Evolutionary conservation across 345 rosid genomes (phyloP).

Genomic region (Orychophragmus violaceus): DNA sequence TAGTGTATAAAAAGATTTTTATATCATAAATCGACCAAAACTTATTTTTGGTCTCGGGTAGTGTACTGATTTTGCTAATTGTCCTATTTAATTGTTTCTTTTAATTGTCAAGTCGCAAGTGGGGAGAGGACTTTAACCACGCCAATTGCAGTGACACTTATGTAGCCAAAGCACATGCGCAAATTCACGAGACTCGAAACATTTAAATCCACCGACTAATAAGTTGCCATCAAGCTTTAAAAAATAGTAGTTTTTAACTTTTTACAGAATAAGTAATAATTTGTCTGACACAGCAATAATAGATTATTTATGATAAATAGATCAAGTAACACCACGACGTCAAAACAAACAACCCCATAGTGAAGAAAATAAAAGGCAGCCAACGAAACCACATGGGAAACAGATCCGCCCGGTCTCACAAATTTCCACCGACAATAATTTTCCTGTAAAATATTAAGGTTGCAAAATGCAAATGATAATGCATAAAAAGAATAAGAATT

Average conservation of each 20-base stretch:
- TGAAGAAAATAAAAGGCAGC: neutral
- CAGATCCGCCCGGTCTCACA: slow-evolving; percentile 1
- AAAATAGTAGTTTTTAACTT: neutral
- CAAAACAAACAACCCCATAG: neutral
- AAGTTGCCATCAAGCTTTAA: neutral
- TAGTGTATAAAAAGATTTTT: too few relatives aligned
- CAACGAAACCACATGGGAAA: slow-evolving; percentile 17
- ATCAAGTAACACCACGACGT: neutral
- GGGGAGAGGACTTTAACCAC: neutral
- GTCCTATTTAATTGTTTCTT: neutral
- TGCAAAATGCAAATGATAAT: too few relatives aligned
- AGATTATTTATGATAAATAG: neutral
- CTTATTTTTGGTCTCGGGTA: too few relatives aligned
- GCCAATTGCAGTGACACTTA: neutral
- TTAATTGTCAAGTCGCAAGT: neutral
- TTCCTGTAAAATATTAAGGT: neutral
- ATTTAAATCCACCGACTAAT: slow-evolving; percentile 17
- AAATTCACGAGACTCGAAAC: slow-evolving; percentile 2
- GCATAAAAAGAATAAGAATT: too few relatives aligned
- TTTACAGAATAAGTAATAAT: neutral
- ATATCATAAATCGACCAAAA: too few relatives aligned
- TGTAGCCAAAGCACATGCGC: slow-evolving; percentile 3
- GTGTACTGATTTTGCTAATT: neutral
- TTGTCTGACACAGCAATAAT: neutral
- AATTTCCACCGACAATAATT: slow-evolving; percentile 21